These are phyloP conservation scores for Aspergillus oerlinghausenensis DNA, from an alignment of 2,329 filamentous ascomycete genomes.

Conservation along the genomic window DNA sequence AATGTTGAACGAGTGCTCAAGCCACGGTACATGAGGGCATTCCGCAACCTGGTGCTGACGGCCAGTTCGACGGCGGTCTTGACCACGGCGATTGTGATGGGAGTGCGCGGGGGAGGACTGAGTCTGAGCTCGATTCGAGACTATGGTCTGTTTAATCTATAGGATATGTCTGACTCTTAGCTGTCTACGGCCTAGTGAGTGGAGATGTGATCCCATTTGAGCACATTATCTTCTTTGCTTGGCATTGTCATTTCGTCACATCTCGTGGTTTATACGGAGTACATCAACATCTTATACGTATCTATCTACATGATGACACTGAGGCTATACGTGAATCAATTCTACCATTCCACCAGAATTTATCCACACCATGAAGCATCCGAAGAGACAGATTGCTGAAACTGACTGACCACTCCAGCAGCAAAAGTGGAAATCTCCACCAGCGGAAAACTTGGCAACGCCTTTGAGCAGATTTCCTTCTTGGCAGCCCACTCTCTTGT, in stretches of 20 bases:
- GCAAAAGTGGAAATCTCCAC: neutral
- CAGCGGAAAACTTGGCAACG: neutral
- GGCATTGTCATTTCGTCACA: too few relatives aligned
- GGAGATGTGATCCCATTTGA: neutral
- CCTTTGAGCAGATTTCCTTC: conserved; percentile 3
- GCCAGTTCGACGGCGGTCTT: neutral
- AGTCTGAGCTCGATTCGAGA: neutral
- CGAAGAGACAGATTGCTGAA: too few relatives aligned
- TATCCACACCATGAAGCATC: too few relatives aligned
- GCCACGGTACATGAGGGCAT: neutral
- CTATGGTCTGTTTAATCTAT: too few relatives aligned
- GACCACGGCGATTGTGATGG: neutral
- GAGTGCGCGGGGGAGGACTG: neutral
- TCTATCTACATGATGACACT: too few relatives aligned
- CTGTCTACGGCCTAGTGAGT: neutral
- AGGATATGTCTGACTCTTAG: neutral
- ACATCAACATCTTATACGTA: too few relatives aligned
- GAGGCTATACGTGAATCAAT: too few relatives aligned
- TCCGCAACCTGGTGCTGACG: neutral
- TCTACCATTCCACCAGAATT: too few relatives aligned
- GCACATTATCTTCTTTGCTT: neutral
- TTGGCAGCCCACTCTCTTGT: neutral
- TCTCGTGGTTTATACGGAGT: too few relatives aligned
- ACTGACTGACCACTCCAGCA: too few relatives aligned
- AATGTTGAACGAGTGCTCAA: neutral